Conservation (phyloP, 2,329 filamentous ascomycete species). For the Epichloe sibirici region DNA sequence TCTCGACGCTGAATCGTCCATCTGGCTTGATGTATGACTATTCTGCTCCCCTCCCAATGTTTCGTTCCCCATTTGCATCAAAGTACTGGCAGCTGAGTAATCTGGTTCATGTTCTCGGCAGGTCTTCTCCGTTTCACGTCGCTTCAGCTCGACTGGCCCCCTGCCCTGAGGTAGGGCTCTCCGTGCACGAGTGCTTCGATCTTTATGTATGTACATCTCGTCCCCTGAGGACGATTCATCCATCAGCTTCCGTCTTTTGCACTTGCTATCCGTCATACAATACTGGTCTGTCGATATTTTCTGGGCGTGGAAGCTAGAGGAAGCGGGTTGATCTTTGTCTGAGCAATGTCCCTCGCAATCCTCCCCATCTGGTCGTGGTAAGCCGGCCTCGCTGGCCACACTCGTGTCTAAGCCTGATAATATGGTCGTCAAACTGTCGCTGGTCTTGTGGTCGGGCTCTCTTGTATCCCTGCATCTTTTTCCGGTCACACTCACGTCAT, state of each 20-base stretch:
- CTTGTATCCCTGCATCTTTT: neutral
- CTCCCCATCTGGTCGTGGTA: neutral
- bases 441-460: neutral
- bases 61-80: neutral
- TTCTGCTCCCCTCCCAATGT: neutral
- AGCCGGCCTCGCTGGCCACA: neutral
- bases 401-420: neutral
- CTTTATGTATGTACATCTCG: neutral
- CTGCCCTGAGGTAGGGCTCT: neutral
- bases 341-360: neutral
- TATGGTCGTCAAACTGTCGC: neutral
- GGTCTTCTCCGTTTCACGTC: neutral
- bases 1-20: neutral
- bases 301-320: neutral
- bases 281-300: too few species aligned
- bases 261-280: neutral
- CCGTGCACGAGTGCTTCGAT: neutral
- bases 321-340: neutral
- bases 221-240: neutral
- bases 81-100: neutral
- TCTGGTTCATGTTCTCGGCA: neutral
- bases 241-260: neutral
- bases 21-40: neutral
- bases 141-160: neutral
- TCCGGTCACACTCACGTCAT: neutral